Evolutionary conservation across 2,329 filamentous ascomycete genomes (phyloP), one percentile per base, ranked within the genome.

Genomic region (Setomelanomma holmii): DNA sequence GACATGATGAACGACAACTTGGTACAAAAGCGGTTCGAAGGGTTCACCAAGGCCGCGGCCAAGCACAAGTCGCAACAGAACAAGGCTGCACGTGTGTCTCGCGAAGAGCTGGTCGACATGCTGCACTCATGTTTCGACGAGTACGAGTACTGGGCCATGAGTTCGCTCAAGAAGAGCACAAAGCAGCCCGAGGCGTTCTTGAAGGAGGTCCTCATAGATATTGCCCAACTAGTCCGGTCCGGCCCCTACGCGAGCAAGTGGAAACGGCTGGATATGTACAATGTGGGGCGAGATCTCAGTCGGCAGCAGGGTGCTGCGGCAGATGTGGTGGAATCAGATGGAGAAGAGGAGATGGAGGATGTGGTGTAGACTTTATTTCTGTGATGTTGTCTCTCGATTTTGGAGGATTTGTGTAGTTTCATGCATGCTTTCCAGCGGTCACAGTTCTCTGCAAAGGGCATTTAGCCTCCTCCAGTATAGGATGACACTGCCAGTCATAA

Each of bases 71-170:
- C 64, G 20, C 68, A 73, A 44, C 58, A 63, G 47, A 88, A 91
- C 76, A 97, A 98, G 80, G 89, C 90, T 22, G 89, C 91, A 27
- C 93, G 95, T 77, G 93, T 98, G 77, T 88, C 91, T 39, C 87
- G 93, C 75, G 89, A 91, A 80, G 89, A 95, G 67, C 86, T 99
- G 57, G 79, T 96, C 76, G 93, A 97, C 77, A 84, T 86, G 59
- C 87, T 99, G 55, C 92, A 93, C 79, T 79, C 84, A 42, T 89
- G 88, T 71, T 99, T 97, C 85, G 85, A 88, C 50, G 81, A 89
- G 67, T 96, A 89, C 81, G 87, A 88, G 65, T 98, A 95, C 76
- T 99, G 93, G 93, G 87, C 89, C n/a, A 90, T 98, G 82, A 93
- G 91, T 69, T 86, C 89, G 4, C 84, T 99, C 63, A 91, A 91